Base-by-base conservation (phyloP, 2,329 filamentous ascomycete species). In the Aspergillus sp. region DNA sequence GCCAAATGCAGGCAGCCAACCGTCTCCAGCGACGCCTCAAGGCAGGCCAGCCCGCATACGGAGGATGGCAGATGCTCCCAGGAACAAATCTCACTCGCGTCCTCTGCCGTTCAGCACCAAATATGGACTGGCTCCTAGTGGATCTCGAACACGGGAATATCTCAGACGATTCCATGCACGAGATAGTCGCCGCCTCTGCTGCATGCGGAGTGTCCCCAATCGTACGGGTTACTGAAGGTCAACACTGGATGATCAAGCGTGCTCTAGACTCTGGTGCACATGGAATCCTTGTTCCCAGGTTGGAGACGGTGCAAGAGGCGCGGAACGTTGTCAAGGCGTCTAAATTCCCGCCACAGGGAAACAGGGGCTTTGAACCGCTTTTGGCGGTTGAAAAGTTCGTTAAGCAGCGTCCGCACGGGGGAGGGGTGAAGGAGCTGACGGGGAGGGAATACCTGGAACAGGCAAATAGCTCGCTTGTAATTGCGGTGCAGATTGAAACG, bases 41-140 rank as follows among this genome's bases (percentile, higher is more conserved):
- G 17, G 15, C 40, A 2, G 17, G 17, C 19, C 5, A 7, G 0
- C 46, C 46, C 27, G 24, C 24, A 15, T 35, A 35, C 46, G 46
- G 24, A 7, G 46, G 4, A 11, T 37, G 24, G 46, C 46, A 48
- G 15, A 48, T 48, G 46, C 46, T 48, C 31, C 46, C 44, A 11
- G 27, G 27, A 4, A 33, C 46, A 35, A 48, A 7, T 27, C 46
- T 48, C 3, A 17, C 24, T 2, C 17, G 31, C 2, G 19, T 27
- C 24, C 33, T 37, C 7, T 48, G 24, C 31, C 46, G 46, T 7
- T 33, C 15, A 8, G 9, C 27, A 5, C 7, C 27, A 14, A 21
- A 21, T 1, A 79, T 87, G 1, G 87, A 90, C 67, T 65, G 64
- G n/a, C 89, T 86, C 80, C 82, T 90, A 8, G 77, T 68, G 8